Base-by-base conservation (phyloP, 2,329 filamentous ascomycete species). In the Aspergillus candidus region DNA sequence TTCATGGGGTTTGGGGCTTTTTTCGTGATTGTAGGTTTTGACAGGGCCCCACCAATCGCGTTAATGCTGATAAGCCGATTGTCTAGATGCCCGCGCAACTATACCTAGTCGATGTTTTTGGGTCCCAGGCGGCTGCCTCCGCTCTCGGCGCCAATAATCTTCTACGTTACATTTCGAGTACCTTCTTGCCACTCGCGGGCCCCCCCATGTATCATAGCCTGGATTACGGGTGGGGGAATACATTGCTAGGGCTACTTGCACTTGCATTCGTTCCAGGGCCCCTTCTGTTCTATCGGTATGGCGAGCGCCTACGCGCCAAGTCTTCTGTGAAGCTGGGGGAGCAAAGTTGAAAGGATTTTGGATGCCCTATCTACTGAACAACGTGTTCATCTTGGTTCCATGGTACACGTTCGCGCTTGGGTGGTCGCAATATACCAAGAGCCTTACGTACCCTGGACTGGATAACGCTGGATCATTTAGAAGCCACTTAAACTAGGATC, bases 131-230 rank as follows among this genome's bases (percentile, higher is more conserved):
- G 48, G 72, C 72, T 1, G 73, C 73, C 34, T 72, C 67, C 38
- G 73, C 70, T 6, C 62, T 75, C 8, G 69, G 58, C 3, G 72
- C 72, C 29, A 63, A 63, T 17, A 72, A 69, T 13, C 63, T 76
- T 3, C 56, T 75, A 32, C 65, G 73, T 4, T 73, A 67, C 27
- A 55, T 79, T 10, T 73, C 73, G 3, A 74, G 73, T 2, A 75
- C 77, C 18, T 72, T 71, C 6, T 70, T 79, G 40, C 76, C 76
- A 10, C 63, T 79, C 1, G 76, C 77, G 32, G 74, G 71, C 1
- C 70, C 72, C 1, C 49, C 47, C 10, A 64, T 79, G 64, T 78
- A 76, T 50, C 50, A 43, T 0, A 50, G 41, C 4, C 54, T 73
- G 5, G 73, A 70, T 0, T 54, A 68, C 17, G 70, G 70, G 1